Evolutionary conservation across 768 basidiomycete species (phyloP).

Genomic region (Bullera alba): DNA sequence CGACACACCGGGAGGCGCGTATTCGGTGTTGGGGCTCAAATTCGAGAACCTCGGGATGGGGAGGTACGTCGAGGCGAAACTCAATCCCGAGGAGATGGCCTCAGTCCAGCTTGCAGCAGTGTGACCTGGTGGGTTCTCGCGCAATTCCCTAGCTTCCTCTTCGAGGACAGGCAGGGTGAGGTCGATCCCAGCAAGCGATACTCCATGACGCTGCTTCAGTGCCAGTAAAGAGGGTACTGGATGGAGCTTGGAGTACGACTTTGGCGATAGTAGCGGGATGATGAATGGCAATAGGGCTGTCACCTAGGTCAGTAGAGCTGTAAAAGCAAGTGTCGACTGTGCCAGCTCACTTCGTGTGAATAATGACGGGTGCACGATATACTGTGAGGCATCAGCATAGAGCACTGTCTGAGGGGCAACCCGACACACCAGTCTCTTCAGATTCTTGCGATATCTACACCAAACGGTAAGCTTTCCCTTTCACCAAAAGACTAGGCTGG

Average conservation of each 20-base stretch:
- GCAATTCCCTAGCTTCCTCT: conserved; percentile 17
- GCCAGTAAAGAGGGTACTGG: conserved; percentile 17
- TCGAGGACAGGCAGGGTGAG: conserved; percentile 12
- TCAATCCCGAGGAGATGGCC: neutral
- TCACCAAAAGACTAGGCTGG: neutral
- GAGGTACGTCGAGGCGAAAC: conserved; percentile 9
- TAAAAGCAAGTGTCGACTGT: neutral
- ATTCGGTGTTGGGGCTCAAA: neutral
- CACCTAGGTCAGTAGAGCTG: neutral
- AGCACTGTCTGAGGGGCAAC: neutral
- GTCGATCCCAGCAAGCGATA: conserved; percentile 18
- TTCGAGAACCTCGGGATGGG: neutral
- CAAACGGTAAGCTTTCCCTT: neutral
- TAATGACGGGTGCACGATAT: conserved; percentile 32
- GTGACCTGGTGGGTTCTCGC: conserved; percentile 11
- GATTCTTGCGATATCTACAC: conserved; percentile 27
- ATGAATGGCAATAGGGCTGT: conserved; percentile 25
- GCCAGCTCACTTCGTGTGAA: conserved; percentile 26
- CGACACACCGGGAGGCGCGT: neutral
- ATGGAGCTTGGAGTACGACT: conserved; percentile 32
- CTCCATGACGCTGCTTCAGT: conserved; percentile 9
- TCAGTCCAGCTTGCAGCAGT: neutral
- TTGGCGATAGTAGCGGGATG: conserved; percentile 31
- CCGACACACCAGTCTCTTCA: conserved; percentile 24
- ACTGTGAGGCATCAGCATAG: conserved; percentile 9